A percentile compares a stretch with the other conserved stretches of the same genome.
Evolutionary conservation across 2,329 filamentous ascomycete species (phyloP).

Genomic region (Apiospora phragmitis): DNA sequence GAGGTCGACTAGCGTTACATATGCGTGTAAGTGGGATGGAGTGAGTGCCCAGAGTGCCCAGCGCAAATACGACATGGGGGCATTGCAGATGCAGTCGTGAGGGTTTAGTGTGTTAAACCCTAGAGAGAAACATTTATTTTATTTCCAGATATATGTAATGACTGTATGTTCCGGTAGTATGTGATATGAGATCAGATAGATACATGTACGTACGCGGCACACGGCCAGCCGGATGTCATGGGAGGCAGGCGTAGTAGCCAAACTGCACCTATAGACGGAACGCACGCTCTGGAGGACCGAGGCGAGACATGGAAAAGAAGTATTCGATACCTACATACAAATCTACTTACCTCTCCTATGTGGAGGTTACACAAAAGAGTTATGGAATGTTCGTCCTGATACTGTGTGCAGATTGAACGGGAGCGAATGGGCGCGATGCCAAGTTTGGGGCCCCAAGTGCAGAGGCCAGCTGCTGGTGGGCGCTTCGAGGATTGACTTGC

Average conservation of each 20-base stretch:
- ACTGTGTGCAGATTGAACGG: constrained; percentile 3
- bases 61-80: background rate
- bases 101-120: constrained; percentile 7
- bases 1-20: constrained; percentile 6
- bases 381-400: background rate
- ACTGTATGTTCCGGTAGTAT: background rate
- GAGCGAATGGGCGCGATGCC: constrained; percentile 8
- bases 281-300: background rate
- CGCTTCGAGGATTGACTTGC: constrained; percentile 4
- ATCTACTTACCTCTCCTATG: background rate
- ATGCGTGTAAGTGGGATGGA: constrained; percentile 4
- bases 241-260: background rate
- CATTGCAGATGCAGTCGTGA: background rate
- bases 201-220: background rate
- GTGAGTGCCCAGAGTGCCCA: background rate
- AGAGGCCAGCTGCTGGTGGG: background rate
- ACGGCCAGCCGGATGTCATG: background rate
- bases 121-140: background rate
- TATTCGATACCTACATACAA: background rate
- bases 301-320: background rate
- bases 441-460: constrained; percentile 8
- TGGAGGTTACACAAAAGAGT: background rate
- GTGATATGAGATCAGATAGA: background rate
- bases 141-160: background rate
- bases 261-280: background rate